Conservation (phyloP, 1,284 basidiomycete species). For the Irpex sp. region DNA sequence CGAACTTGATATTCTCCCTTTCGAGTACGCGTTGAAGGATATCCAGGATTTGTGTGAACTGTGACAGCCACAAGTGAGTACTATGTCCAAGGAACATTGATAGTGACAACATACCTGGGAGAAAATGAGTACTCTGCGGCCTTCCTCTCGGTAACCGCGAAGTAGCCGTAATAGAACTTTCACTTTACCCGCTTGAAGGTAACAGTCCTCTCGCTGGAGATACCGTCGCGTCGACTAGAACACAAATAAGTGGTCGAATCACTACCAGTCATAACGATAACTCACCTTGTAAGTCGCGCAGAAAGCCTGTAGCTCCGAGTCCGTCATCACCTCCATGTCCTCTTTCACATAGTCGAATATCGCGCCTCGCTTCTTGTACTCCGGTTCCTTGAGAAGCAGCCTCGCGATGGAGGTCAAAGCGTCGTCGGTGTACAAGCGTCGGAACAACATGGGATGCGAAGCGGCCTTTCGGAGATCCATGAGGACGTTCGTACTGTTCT, state of each 20-base stretch:
- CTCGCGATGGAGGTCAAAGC: constrained; percentile 75
- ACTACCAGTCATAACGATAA: neutral
- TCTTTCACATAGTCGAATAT: constrained; percentile 82
- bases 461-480: constrained; percentile 97
- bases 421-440: constrained; percentile 79
- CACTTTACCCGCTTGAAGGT: constrained; percentile 90
- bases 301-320: constrained; percentile 87
- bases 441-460: constrained; percentile 94
- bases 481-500: constrained; percentile 85
- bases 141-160: constrained; percentile 63
- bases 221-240: constrained; percentile 76
- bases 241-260: neutral
- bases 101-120: constrained; percentile 63
- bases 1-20: constrained; percentile 72
- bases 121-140: constrained; percentile 89
- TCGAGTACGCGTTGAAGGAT: constrained; percentile 89
- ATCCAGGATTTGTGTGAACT: constrained; percentile 95
- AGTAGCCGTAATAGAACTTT: constrained; percentile 73
- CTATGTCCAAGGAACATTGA: neutral
- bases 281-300: constrained; percentile 78
- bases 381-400: constrained; percentile 86
- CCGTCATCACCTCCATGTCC: constrained; percentile 94
- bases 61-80: neutral
- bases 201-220: constrained; percentile 72
- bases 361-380: constrained; percentile 80